Base-by-base conservation (phyloP, 148 eudicot species). In the Cornus kousa region DNA sequence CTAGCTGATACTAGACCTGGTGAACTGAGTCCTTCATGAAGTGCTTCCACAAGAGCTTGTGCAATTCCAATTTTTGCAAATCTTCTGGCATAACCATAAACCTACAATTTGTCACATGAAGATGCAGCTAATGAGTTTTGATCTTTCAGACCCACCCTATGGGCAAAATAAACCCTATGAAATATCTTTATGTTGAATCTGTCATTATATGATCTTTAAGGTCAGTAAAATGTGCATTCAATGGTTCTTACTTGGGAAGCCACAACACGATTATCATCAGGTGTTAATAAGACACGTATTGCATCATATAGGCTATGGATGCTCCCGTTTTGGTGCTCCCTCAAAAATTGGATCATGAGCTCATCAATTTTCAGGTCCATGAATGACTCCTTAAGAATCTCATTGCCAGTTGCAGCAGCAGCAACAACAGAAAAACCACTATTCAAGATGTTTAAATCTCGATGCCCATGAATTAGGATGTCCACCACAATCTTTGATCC, bases 241-340 rank as follows among this genome's bases (percentile, higher is more conserved):
- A 6, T 23, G 0, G 19, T 75, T 86, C 91, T 87, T 86, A 92
- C 99, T 84, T 96, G 98, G 78, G 99, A 96, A 79, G 99, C 99
- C 62, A 92, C 89, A 60, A 96, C 95, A 68, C 99, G 97, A 77
- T 87, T 82, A 82, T 96, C 99, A 86, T 96, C 99, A 82, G 99
- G 88, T 64, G 98, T 80, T 72, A 96, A 80, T 75, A 96, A 88
- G 73, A 86, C 83, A 60, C 90, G 85, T 66, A 96, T 91, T 13
- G 98, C 97, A 80, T 93, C 93, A 84, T 88, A 92, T 68, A 92
- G 60, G 74, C 85, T 81, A 65, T 88, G 83, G 68, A 94, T 73
- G 76, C 82, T 82, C 84, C 84, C 85, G 57, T 78, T 83, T 14
- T 75, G 87, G 69, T 80, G 77, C 70, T 79, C 82, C 73, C 77